These are phyloP conservation scores for Sonneratia alba DNA, from an alignment of 345 rosid genomes.

Conservation along the genomic window DNA sequence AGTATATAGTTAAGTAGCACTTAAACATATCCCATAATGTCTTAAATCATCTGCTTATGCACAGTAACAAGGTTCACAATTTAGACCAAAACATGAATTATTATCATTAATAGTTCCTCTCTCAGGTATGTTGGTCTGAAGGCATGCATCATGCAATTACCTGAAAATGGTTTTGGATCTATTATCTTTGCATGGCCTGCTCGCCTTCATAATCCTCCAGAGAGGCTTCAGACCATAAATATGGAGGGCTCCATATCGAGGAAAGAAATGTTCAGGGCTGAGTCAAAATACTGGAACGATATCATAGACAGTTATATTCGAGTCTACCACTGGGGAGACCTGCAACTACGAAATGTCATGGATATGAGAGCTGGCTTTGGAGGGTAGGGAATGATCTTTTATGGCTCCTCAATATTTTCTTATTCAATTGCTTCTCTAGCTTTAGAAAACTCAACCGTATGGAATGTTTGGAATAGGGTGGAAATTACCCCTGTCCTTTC, in stretches of 20 bases:
- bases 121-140: slow-evolving; percentile 75
- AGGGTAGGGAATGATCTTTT: slow-evolving; percentile 41
- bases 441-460: slow-evolving; percentile 9
- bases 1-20: background rate
- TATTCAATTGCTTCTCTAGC: background rate
- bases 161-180: slow-evolving; percentile 80
- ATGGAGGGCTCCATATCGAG: slow-evolving; percentile 80
- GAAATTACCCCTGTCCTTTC: background rate
- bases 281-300: slow-evolving; percentile 79
- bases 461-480: background rate
- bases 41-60: too few relatives aligned
- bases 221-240: slow-evolving; percentile 77
- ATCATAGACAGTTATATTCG: slow-evolving; percentile 65
- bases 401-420: background rate
- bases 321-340: slow-evolving; percentile 68
- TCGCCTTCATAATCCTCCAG: slow-evolving; percentile 71
- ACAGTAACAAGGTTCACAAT: too few relatives aligned
- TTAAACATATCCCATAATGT: too few relatives aligned
- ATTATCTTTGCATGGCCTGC: slow-evolving; percentile 73
- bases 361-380: slow-evolving; percentile 98
- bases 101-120: background rate
- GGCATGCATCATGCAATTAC: slow-evolving; percentile 74
- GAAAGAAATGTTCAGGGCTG: slow-evolving; percentile 81
- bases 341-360: slow-evolving; percentile 74
- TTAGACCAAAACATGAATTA: background rate